phyloP scores from a whole-genome alignment of 2,329 filamentous ascomycete genomes.

The Fusarium aywerte region DNA sequence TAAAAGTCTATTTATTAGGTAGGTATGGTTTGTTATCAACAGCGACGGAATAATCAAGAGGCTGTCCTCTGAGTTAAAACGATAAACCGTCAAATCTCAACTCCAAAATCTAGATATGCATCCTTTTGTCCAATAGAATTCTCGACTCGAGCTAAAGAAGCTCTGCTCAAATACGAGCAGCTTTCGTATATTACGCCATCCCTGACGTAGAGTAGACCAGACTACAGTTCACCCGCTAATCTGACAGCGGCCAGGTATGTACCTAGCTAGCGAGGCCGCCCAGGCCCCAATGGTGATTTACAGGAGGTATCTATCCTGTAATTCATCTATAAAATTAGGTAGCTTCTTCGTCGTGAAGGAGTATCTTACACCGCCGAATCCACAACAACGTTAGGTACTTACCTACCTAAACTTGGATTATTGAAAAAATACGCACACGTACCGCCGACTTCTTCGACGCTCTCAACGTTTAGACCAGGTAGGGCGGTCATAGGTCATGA shows the following conservation, averaged over 20 bases:
- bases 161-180: conserved; percentile 2
- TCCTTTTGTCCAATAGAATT: not conserved
- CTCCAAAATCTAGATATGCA: not conserved
- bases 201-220: conserved; percentile 1
- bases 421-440: not conserved
- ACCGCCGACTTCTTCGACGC: not conserved
- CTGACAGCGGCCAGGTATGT: conserved; percentile 22
- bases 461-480: not conserved
- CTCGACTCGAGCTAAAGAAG: not conserved
- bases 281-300: not conserved
- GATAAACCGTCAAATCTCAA: not conserved
- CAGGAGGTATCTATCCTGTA: not conserved
- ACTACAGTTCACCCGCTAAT: conserved; percentile 12
- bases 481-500: not conserved
- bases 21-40: not conserved
- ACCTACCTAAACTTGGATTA: no score
- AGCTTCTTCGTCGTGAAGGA: not conserved
- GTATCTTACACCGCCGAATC: not conserved
- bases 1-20: not conserved
- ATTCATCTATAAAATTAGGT: not conserved
- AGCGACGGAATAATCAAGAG: no score
- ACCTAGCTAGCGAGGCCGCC: conserved; percentile 42
- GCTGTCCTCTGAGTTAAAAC: not conserved
- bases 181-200: conserved; percentile 10
- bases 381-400: no score